phyloP scores from a whole-genome alignment of 306 rosid genomes.

The Prinsepia uniflora region DNA sequence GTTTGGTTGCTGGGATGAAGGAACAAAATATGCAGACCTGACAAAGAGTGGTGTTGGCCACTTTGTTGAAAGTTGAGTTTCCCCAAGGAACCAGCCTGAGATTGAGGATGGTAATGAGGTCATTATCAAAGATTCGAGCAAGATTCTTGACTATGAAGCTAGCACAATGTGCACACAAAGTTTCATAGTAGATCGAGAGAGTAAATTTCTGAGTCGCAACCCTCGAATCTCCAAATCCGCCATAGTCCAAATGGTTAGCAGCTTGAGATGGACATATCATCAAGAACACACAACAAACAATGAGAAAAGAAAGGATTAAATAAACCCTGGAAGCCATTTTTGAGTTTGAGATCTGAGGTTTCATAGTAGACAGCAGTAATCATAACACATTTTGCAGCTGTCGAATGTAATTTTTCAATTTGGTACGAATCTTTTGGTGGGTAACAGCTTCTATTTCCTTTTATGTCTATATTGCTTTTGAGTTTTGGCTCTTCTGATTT shows the following conservation, averaged over 20 bases:
- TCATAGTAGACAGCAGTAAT: too few species aligned
- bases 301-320: slow-evolving; percentile 6
- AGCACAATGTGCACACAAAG: slow-evolving; percentile 35
- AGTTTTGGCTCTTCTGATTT: neutral
- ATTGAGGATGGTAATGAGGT: slow-evolving; percentile 40
- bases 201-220: slow-evolving; percentile 36
- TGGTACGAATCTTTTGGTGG: neutral
- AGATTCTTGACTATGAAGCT: slow-evolving; percentile 44
- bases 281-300: slow-evolving; percentile 19
- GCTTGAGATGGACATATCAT: slow-evolving; percentile 20
- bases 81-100: slow-evolving; percentile 60
- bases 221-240: neutral
- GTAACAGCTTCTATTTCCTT: neutral
- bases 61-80: slow-evolving; percentile 27
- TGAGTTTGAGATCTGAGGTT: neutral
- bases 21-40: slow-evolving; percentile 36
- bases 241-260: neutral
- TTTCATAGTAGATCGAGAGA: slow-evolving; percentile 45
- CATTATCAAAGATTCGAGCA: slow-evolving; percentile 29
- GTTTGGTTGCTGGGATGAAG: slow-evolving; percentile 2
- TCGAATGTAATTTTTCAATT: neutral
- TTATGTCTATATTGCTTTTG: neutral
- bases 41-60: slow-evolving; percentile 36
- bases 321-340: slow-evolving; percentile 25
- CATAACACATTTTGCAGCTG: neutral